Base-by-base conservation (phyloP, 2,329 filamentous ascomycete genomes). In the Emergomyces pasteurianus region DNA sequence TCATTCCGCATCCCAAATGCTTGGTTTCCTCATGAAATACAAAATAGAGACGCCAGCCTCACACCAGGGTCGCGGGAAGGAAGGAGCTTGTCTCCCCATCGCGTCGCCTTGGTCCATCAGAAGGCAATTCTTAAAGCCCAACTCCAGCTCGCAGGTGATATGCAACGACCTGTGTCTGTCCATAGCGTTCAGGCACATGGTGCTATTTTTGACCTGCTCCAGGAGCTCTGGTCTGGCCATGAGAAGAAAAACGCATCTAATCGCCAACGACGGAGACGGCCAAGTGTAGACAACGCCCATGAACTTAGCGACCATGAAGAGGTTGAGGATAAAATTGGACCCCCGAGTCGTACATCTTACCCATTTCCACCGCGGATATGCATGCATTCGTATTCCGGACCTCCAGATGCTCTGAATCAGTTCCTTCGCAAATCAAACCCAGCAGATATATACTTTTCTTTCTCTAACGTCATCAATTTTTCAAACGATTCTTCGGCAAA, bases 331-430 rank as follows among this genome's bases (percentile, higher is more conserved):
- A 60, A 57, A 58, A 54, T 68, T 63, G 61, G 10, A 53, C 58
- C 67, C 65, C 67, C 16, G 34, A 31, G 31, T 2, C 38, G 16
- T n/a, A 6, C 40, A 6, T 46, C 78, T 0, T 85, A 81, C 62
- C 86, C 88, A 0, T 97, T 87, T 67, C 92, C 94, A 3, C 91
- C 92, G 0, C 80, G 92, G 9, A 87, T 97, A 70, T 99, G 94
- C 70, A 83, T 99, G 62, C 94, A 99, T 74, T 96, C 92, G 0
- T 99, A 91, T 74, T 95, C 89, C 55, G 92, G 90, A 0, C 82
- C 87, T 6, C 79, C 84, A 12, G 86, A 94, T 61, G 81, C 86
- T 38, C 76, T 96, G 43, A 86, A 83, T 65, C 90, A 91, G 72
- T 97, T 96, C 69, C 76, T 90, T 55, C 81, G 88, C 64, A 83